A percentile compares a stretch with the other conserved stretches of the same genome.
phyloP scores from a whole-genome alignment of 495 filamentous ascomycete genomes.

The Talaromyces stipitatus region DNA sequence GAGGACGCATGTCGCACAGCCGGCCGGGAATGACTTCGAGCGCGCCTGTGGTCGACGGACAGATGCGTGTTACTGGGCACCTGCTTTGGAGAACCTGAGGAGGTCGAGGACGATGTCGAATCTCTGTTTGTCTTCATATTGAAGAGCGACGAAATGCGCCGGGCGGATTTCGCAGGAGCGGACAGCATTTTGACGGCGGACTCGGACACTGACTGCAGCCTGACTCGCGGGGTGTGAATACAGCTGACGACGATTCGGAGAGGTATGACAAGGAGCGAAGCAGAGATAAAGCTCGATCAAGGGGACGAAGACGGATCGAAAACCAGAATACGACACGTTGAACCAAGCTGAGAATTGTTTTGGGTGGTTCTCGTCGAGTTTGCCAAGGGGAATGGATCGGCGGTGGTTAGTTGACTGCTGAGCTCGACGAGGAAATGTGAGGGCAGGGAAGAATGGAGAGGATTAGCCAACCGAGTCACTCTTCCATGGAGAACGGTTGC shows the following conservation, averaged over 20 bases:
- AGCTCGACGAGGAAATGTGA: not conserved
- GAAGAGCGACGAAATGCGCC: constrained; percentile 43
- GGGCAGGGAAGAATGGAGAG: not conserved
- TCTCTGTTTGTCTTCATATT: constrained; percentile 35
- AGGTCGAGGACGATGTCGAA: constrained; percentile 20
- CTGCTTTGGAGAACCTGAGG: constrained; percentile 15
- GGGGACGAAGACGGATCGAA: not conserved
- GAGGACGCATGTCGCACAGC: constrained; percentile 29
- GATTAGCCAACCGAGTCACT: not conserved
- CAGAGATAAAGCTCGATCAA: not conserved
- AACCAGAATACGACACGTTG: not conserved
- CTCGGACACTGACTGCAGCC: not conserved
- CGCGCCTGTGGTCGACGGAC: not conserved
- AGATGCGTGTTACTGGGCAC: constrained; percentile 20
- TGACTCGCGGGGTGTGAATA: not conserved
- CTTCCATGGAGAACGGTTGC: not conserved
- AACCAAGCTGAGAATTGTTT: not conserved
- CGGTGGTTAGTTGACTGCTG: not conserved
- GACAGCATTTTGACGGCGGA: constrained; percentile 30
- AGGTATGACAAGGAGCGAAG: not conserved
- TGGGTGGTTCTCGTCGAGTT: not conserved
- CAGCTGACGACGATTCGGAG: not conserved
- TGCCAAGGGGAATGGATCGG: constrained; percentile 1
- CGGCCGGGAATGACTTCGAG: constrained; percentile 27
- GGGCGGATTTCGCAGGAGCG: constrained; percentile 41